Conservation (phyloP, 2,329 filamentous ascomycete species). For the Aureobasidium namibiae region DNA sequence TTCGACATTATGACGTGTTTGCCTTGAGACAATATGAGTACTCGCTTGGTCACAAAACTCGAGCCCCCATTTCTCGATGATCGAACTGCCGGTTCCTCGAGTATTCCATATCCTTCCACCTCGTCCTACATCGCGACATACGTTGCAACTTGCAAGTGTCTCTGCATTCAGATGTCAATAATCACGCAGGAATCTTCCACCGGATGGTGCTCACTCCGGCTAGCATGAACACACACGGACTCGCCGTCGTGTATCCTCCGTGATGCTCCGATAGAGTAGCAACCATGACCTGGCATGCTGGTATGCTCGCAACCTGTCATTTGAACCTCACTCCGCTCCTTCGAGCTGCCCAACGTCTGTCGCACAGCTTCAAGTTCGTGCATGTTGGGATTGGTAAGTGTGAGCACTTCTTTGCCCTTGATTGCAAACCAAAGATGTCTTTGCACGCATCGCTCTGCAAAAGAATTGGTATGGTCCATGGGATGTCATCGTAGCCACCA, state of each 20-base stretch:
- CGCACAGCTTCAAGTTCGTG: too few species aligned
- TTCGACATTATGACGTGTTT: neutral
- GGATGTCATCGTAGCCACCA: neutral
- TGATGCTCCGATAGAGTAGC: neutral
- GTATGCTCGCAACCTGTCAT: neutral
- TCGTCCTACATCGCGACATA: neutral
- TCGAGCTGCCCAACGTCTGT: too few species aligned
- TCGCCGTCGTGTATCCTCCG: neutral
- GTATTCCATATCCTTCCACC: too few species aligned
- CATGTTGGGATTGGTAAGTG: too few species aligned
- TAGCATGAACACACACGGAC: too few species aligned
- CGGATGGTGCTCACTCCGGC: too few species aligned
- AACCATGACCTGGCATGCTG: neutral
- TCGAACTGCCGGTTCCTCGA: too few species aligned
- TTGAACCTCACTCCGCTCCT: too few species aligned
- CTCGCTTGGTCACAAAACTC: neutral
- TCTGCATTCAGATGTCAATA: neutral
- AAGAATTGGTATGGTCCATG: neutral
- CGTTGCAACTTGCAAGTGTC: neutral
- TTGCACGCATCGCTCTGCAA: neutral
- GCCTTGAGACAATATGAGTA: neutral
- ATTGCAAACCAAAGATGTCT: too few species aligned
- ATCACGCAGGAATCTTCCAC: too few species aligned
- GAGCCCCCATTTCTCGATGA: too few species aligned
- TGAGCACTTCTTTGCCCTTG: too few species aligned